Evolutionary conservation across 345 rosid genomes (phyloP).

Genomic region (Pseudoturritis turrita): DNA sequence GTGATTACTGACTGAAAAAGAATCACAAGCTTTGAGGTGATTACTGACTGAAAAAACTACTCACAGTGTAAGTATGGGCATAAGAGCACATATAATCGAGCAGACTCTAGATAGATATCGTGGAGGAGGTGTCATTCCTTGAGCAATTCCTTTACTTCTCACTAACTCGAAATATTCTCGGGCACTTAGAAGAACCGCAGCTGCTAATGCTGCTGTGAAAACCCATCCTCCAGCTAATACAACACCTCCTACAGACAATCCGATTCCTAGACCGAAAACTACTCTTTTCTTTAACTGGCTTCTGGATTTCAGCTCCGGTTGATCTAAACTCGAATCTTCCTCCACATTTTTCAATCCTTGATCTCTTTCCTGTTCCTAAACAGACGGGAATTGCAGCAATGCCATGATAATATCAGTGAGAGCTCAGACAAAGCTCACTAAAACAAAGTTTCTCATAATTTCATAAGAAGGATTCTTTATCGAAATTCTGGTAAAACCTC

Average conservation of each 20-base stretch:
- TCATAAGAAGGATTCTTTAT: neutral
- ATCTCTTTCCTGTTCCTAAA: slow-evolving; percentile 46
- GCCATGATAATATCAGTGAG: neutral
- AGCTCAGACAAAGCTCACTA: neutral
- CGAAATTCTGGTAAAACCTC: neutral
- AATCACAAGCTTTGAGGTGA: slow-evolving; percentile 18
- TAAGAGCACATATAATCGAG: slow-evolving; percentile 74
- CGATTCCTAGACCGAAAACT: slow-evolving; percentile 71
- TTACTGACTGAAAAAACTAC: slow-evolving; percentile 36
- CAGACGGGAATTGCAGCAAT: slow-evolving; percentile 26
- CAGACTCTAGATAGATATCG: slow-evolving; percentile 91
- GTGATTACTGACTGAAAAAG: neutral
- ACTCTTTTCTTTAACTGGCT: slow-evolving; percentile 64
- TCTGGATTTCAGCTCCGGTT: slow-evolving; percentile 39
- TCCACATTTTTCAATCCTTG: slow-evolving; percentile 17
- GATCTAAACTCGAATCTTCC: slow-evolving; percentile 33
- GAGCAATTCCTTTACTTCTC: slow-evolving; percentile 81
- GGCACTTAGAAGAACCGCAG: slow-evolving; percentile 69
- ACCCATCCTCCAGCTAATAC: slow-evolving; percentile 91
- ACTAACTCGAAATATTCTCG: slow-evolving; percentile 89
- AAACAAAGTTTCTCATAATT: neutral
- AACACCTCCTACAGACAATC: slow-evolving; percentile 71
- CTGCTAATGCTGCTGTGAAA: slow-evolving; percentile 60
- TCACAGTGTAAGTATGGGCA: slow-evolving; percentile 85
- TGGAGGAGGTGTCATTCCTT: slow-evolving; percentile 96